Percentiles rank a stretch among this genome's conserved stretches.
Evolutionary conservation across 495 filamentous ascomycete genomes (phyloP).

Genomic region (Lasiosphaeris hirsuta): DNA sequence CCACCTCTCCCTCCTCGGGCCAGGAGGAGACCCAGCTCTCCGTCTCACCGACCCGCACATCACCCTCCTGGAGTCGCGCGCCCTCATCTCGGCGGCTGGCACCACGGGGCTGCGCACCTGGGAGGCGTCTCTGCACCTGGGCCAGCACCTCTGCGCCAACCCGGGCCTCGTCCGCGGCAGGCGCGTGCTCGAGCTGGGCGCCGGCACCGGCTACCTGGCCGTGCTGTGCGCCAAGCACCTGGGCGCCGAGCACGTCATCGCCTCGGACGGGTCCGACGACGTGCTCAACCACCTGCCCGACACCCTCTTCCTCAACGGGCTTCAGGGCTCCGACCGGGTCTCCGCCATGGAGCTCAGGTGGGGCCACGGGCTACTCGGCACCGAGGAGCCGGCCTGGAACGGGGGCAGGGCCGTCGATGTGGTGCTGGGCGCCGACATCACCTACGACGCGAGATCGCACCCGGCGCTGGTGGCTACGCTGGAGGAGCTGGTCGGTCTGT

Average conservation of each 20-base stretch:
- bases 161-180: constrained; percentile 48
- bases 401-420: constrained; percentile 41
- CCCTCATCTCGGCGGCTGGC: constrained; percentile 67
- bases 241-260: constrained; percentile 57
- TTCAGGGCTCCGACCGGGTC: constrained; percentile 45
- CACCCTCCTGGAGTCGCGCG: constrained; percentile 67
- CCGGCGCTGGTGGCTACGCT: constrained; percentile 45
- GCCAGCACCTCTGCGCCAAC: constrained; percentile 58
- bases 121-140: constrained; percentile 88
- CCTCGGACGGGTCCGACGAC: constrained; percentile 76
- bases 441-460: constrained; percentile 46
- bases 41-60: constrained; percentile 32
- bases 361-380: constrained; percentile 53
- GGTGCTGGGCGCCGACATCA: constrained; percentile 51
- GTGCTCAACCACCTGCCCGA: constrained; percentile 66
- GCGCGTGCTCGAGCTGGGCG: constrained; percentile 78
- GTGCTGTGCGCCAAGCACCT: constrained; percentile 77
- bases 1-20: constrained; percentile 41
- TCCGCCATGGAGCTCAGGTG: constrained; percentile 54
- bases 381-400: constrained; percentile 43
- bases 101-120: constrained; percentile 89
- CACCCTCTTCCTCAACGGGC: constrained; percentile 64
- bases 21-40: background rate
- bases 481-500: constrained; percentile 36
- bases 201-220: constrained; percentile 82